A percentile compares a stretch with the other conserved stretches of the same genome.
Conservation (phyloP, 1,139 yeast genomes). For the Meyerozyma guilliermondii region DNA sequence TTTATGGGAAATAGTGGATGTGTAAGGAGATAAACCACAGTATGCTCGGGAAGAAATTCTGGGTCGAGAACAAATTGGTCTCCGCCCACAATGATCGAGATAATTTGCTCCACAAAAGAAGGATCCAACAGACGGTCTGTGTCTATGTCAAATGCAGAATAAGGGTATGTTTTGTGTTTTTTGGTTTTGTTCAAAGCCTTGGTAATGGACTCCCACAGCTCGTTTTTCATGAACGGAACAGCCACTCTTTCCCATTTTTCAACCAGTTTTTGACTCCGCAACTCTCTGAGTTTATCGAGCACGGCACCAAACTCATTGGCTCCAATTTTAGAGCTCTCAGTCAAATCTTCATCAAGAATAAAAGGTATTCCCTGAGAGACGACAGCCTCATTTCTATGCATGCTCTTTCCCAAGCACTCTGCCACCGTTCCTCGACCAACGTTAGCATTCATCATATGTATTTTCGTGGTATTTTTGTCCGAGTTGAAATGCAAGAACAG, state of each 20-base stretch:
- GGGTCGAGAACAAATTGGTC: constrained; percentile 16
- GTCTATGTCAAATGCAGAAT: constrained; percentile 54
- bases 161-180: constrained; percentile 14
- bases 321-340: constrained; percentile 14
- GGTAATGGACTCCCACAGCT: constrained; percentile 20
- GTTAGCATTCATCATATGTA: constrained; percentile 49
- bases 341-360: constrained; percentile 21
- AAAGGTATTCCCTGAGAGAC: constrained; percentile 25
- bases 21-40: constrained; percentile 70
- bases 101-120: constrained; percentile 47
- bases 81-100: constrained; percentile 36
- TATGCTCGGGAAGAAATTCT: constrained; percentile 47
- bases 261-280: constrained; percentile 14
- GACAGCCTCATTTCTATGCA: constrained; percentile 14
- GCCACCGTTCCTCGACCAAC: constrained; percentile 68
- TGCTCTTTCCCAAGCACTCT: constrained; percentile 69
- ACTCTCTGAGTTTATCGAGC: constrained; percentile 17
- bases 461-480: constrained; percentile 39
- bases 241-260: constrained; percentile 28
- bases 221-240: constrained; percentile 30
- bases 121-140: constrained; percentile 65
- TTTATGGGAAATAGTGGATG: constrained; percentile 78
- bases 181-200: constrained; percentile 12
- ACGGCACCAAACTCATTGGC: constrained; percentile 20
- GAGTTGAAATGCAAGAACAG: constrained; percentile 36